Conservation (phyloP, 208 protist genomes). For the Leishmania mexicana region DNA sequence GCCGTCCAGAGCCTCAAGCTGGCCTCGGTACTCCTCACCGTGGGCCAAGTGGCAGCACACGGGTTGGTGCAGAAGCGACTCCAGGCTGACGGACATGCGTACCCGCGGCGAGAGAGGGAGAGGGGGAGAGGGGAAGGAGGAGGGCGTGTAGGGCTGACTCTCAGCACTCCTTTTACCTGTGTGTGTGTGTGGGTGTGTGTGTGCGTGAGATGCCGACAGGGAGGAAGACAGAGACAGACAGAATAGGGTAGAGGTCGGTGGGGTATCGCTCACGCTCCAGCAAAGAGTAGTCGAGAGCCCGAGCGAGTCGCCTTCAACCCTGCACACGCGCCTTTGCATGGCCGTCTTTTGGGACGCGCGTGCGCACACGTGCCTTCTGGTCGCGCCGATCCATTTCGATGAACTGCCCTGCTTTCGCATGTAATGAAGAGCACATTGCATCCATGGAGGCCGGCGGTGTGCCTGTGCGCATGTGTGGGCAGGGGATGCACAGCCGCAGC, state of each 20-base stretch:
- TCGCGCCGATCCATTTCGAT: too few species aligned
- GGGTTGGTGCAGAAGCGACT: conserved; percentile 49
- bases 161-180: neutral
- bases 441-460: too few species aligned
- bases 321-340: too few species aligned
- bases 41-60: conserved; percentile 62
- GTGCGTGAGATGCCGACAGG: neutral
- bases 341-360: too few species aligned
- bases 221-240: neutral
- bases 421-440: too few species aligned
- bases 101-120: neutral
- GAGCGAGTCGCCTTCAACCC: neutral
- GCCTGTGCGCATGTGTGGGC: too few species aligned
- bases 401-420: too few species aligned
- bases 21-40: conserved; percentile 54
- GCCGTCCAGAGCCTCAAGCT: conserved; percentile 63
- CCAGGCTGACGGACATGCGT: conserved; percentile 58
- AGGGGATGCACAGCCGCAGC: too few species aligned
- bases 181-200: neutral
- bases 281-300: neutral
- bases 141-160: neutral
- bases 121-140: too few species aligned
- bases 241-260: neutral
- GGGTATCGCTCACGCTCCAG: neutral
- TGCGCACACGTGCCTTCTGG: too few species aligned